Evolutionary conservation across 2,329 filamentous ascomycete species (phyloP), one percentile per base, ranked within the genome.

Genomic region (Trichoderma hamatum): DNA sequence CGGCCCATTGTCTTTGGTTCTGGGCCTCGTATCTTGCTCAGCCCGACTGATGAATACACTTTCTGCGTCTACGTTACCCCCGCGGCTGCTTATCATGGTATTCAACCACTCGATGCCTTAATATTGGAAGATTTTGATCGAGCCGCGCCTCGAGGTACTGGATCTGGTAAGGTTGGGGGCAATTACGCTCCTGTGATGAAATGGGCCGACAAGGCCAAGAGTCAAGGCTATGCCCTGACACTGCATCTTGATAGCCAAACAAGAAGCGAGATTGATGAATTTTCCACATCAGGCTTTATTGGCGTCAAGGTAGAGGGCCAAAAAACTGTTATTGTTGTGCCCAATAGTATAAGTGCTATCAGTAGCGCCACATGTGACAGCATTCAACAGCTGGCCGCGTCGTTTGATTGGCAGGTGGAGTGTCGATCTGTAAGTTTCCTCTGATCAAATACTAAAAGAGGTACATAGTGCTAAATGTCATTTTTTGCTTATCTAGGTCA

Each of bases 41-140:
- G 34, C n/a, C 69, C 69, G 6, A 43, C 58, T 86, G 88, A 90
- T 43, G 88, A 90, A 73, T 91, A 90, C 78, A 88, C 86, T 0
- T 88, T 92, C 70, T 71, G 67, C 9, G 73, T 92, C 3, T 92
- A 86, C 74, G 89, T 90, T 2, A 84, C 89, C 76, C 89, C 90
- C 0, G 87, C 85, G 0, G 87, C 87, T 0, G 87, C 91, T 11
- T 91, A 90, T 76, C 89, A 91, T 76, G 89, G 89, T 10, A 83
- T 85, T 1, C 83, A 87, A 70, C 86, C 89, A 0, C 87, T 91
- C 10, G 85, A 88, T 70, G 89, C 87, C 0, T 76, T 92, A 36
- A 88, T 92, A 26, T 80, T 92, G 1, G 90, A 92, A 74, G 84
- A 89, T 63, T 92, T 91, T 75, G 90, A 92, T 74, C 87, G 90